Base-by-base conservation (phyloP, 495 filamentous ascomycete species). In the Coniosporium apollinis region DNA sequence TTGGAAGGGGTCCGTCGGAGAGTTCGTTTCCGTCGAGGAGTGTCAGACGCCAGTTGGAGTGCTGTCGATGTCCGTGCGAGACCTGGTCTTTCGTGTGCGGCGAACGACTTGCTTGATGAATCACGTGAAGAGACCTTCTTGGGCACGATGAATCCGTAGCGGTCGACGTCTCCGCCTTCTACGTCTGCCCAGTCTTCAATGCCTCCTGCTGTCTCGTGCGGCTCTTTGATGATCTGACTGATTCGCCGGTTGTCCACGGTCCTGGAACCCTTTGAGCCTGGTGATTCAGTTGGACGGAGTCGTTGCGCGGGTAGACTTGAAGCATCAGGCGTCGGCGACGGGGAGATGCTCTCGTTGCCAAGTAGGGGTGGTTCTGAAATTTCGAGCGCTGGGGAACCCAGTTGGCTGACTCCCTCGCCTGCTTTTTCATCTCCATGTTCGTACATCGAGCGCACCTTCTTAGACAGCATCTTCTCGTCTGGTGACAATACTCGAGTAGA, bases 151-250 rank as follows among this genome's bases (percentile, higher is more conserved):
- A 99, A 99, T 13, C 89, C 89, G 54, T 96, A 99, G 41, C 78
- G 61, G 57, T 99, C 89, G 28, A 96, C 80, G 52, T 92, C 81
- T 25, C 62, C 67, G n/a, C 70, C 79, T n/a, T 76, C 65, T 8
- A 99, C 59, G 54, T 94, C 77, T 46, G 87, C 78, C 91, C 89
- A 99, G 48, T 94, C 86, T 49, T 99, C 89, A 26, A 91, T 72
- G 0, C 87, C 87, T 11, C 85, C 86, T 10, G 84, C 82, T 10
- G 76, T 56, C 55, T 78, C 75, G 28, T 60, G 56, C 10, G 66
- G 58, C 41, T 76, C 65, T 36, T 62, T 57, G 39, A 64, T 60
- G 42, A 66, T 50, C 14, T 42, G 33, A 39, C 42, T 48, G 17
- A 38, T 48, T 18, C 46, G 41, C 17, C 34, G 39, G n/a, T 19